Evolutionary conservation across 1,284 basidiomycete species (phyloP).

Genomic region (Moniliophthora roreri): DNA sequence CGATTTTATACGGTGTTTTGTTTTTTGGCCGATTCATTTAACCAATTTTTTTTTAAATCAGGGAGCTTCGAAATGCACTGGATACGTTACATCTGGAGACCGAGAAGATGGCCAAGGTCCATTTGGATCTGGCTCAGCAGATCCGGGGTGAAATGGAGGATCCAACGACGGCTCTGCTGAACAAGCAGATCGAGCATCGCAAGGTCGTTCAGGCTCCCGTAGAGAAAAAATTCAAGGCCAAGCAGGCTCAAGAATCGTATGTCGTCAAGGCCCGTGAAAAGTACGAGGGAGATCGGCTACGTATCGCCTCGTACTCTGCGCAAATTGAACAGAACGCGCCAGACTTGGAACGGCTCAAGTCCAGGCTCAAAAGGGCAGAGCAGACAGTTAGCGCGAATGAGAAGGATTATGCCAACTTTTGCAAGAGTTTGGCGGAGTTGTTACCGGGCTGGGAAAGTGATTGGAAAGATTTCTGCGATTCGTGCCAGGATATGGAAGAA

Average conservation of each 20-base stretch:
- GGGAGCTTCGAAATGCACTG: slow-evolving; percentile 58
- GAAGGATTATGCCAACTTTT: slow-evolving; percentile 70
- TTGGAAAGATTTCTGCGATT: slow-evolving; percentile 76
- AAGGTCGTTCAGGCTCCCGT: slow-evolving; percentile 50
- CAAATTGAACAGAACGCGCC: slow-evolving; percentile 65
- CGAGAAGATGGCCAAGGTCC: slow-evolving; percentile 55
- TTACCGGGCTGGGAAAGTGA: slow-evolving; percentile 70
- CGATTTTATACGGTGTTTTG: slow-evolving; percentile 2
- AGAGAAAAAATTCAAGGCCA: slow-evolving; percentile 66
- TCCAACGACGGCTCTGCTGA: slow-evolving; percentile 48
- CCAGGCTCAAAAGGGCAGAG: slow-evolving; percentile 69
- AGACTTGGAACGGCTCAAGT: slow-evolving; percentile 69
- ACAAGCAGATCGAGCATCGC: slow-evolving; percentile 51
- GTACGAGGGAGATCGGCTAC: slow-evolving; percentile 74
- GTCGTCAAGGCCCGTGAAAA: slow-evolving; percentile 70
- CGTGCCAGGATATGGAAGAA: slow-evolving; percentile 80
- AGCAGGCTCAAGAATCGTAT: slow-evolving; percentile 61
- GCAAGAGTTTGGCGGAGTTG: slow-evolving; percentile 63
- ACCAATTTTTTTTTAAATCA: slow-evolving; percentile 23
- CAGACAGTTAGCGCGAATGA: slow-evolving; percentile 71
- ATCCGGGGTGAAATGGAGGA: slow-evolving; percentile 63
- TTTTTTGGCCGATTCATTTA: background rate
- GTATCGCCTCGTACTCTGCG: slow-evolving; percentile 75
- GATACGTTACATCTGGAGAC: slow-evolving; percentile 64
- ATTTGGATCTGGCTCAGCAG: slow-evolving; percentile 51